These are phyloP conservation scores for Alternaria metachromatica DNA, from an alignment of 2,329 filamentous ascomycete species.

Conservation along the genomic window DNA sequence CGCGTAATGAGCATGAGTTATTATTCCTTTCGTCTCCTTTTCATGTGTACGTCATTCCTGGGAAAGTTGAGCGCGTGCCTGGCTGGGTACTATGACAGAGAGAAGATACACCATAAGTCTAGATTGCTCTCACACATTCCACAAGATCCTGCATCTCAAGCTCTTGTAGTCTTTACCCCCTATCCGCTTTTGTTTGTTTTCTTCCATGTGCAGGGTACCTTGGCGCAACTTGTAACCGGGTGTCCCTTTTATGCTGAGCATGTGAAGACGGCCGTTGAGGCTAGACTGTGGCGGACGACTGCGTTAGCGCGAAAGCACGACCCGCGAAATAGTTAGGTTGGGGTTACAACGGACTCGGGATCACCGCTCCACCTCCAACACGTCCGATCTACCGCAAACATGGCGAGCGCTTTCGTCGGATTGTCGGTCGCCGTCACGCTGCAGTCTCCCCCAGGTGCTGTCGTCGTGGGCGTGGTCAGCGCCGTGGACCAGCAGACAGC, in stretches of 20 bases:
- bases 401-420: constrained; percentile 75
- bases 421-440: constrained; percentile 78
- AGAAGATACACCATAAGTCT: not conserved
- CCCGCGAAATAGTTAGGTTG: constrained; percentile 12
- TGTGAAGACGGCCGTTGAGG: constrained; percentile 9
- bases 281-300: constrained; percentile 5
- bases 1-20: not conserved
- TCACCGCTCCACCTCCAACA: constrained; percentile 11
- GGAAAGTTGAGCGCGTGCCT: not conserved
- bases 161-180: not conserved
- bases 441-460: constrained; percentile 67
- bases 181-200: not conserved
- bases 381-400: constrained; percentile 40
- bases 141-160: not conserved
- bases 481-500: constrained; percentile 69
- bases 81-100: not conserved
- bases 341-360: constrained; percentile 6
- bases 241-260: not conserved
- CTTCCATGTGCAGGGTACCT: not conserved
- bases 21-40: not conserved
- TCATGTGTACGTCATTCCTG: not conserved
- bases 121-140: not conserved
- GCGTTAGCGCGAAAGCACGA: constrained; percentile 9
- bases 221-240: not conserved
- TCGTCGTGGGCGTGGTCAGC: constrained; percentile 73